These are phyloP conservation scores for Ophiorrhiza pumila DNA, from an alignment of 257 asterid genomes.

Conservation along the genomic window DNA sequence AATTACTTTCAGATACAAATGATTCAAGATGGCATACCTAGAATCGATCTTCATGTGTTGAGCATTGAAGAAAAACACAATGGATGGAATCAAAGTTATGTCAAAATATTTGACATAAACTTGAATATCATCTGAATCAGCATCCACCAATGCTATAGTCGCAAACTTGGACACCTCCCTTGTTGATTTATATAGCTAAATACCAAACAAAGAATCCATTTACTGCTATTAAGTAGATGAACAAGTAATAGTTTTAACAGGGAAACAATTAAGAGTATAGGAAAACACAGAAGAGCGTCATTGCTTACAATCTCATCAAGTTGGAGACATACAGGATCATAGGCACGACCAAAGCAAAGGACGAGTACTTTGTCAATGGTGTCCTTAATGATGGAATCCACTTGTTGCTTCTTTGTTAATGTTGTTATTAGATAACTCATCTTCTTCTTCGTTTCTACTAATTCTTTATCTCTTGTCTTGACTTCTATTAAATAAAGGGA, in stretches of 20 bases:
- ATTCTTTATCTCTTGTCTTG: no score
- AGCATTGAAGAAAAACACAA: slow-evolving; percentile 89
- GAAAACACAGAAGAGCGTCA: background rate
- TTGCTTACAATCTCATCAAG: slow-evolving; percentile 71
- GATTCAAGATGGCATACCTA: slow-evolving; percentile 43
- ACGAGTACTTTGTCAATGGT: slow-evolving; percentile 88
- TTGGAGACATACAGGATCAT: slow-evolving; percentile 75
- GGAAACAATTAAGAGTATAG: background rate
- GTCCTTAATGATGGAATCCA: slow-evolving; percentile 72
- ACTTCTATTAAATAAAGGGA: background rate
- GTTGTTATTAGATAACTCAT: slow-evolving; percentile 73
- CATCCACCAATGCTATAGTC: slow-evolving; percentile 73
- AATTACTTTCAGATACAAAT: background rate
- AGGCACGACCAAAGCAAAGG: slow-evolving; percentile 84
- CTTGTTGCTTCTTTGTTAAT: slow-evolving; percentile 55
- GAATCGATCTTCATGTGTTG: slow-evolving; percentile 98
- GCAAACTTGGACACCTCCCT: slow-evolving; percentile 81
- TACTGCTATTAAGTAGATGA: background rate
- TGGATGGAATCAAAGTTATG: slow-evolving; percentile 71
- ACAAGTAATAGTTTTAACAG: background rate
- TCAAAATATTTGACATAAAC: slow-evolving; percentile 86
- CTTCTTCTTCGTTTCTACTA: slow-evolving; percentile 10
- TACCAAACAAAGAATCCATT: background rate
- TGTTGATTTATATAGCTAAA: slow-evolving; percentile 74
- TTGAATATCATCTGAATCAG: slow-evolving; percentile 71